Conservation (phyloP, 2,329 filamentous ascomycete genomes). For the Diaporthe amygdali region DNA sequence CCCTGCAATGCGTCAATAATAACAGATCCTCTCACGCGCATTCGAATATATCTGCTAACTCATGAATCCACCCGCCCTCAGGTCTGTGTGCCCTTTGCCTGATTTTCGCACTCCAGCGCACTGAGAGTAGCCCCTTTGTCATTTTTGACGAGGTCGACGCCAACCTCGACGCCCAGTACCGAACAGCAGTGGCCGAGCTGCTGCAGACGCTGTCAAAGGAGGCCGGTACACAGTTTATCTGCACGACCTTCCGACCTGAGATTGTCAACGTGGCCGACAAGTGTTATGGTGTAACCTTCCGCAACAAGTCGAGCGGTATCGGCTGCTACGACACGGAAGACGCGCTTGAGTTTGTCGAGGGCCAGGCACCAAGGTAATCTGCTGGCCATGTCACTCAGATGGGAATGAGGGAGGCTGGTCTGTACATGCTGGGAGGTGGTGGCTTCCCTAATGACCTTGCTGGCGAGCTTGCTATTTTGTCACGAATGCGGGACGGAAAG, state of each 20-base stretch:
- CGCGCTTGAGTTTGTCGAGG: slow-evolving; percentile 92
- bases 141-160: slow-evolving; percentile 99
- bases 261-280: slow-evolving; percentile 96
- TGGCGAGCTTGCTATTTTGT: slow-evolving; percentile 12
- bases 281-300: slow-evolving; percentile 95
- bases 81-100: slow-evolving; percentile 95
- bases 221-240: slow-evolving; percentile 84
- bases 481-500: not conserved
- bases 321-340: slow-evolving; percentile 88
- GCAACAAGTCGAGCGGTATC: slow-evolving; percentile 92
- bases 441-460: not conserved
- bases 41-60: not conserved
- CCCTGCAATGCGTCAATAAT: not conserved
- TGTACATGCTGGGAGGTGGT: not conserved
- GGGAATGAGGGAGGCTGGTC: not conserved
- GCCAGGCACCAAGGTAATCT: slow-evolving; percentile 58
- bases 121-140: slow-evolving; percentile 96
- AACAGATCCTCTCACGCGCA: not conserved
- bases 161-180: slow-evolving; percentile 97
- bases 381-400: too few relatives aligned
- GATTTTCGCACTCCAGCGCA: slow-evolving; percentile 98
- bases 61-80: slow-evolving; percentile 37
- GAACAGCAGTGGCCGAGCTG: slow-evolving; percentile 91
- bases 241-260: slow-evolving; percentile 97
- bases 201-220: slow-evolving; percentile 77